Base-by-base conservation (phyloP, 225 moss, liverwort and hornwort genomes). In the Pleurozium schreberi region DNA sequence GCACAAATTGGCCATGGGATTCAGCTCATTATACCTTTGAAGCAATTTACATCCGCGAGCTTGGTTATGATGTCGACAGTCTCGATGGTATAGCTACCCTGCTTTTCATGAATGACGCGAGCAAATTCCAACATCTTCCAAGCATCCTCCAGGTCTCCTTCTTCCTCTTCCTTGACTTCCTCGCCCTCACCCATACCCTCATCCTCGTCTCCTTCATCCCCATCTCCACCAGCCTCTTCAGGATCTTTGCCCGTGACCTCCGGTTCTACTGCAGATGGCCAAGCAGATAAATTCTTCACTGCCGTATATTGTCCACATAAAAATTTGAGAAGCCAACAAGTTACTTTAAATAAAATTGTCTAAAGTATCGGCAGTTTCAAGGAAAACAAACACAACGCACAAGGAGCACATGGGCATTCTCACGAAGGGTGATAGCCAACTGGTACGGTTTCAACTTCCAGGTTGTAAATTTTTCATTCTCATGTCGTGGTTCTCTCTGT, bases 41-140 rank as follows among this genome's bases (percentile, higher is more conserved):
- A 93, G 78, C 90, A 92, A 77, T 93, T 96, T 31, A 96, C 90
- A 91, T 99, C 97, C 71, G 95, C 98, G 64, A 99, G 96, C 80
- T 96, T 92, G 89, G 93, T 96, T 62, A 97, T 96, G 53, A 97
- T 94, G 86, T 99, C 98, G 69, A 99, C 96, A 91, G 97, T 93
- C 90, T 95, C 97, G 89, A 99, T 95, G 33, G 93, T 95, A 53
- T 90, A 92, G 74, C 81, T 69, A 61, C 93, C 93, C 81, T 94
- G 88, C 92, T 94, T 97, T 74, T 96, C 93, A 88, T 96, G 95
- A 88, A 99, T 99, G 40, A 97, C 93, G 82, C 98, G 94, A 80
- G 98, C 98, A 89, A 94, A 93, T 82, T 99, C 98, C 86, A 99
- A 86, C 93, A 97, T 95, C 90, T 96, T 96, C 98, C 98, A 99